Conservation (phyloP, 768 basidiomycete species). For the Leucogyrophana mollusca region DNA sequence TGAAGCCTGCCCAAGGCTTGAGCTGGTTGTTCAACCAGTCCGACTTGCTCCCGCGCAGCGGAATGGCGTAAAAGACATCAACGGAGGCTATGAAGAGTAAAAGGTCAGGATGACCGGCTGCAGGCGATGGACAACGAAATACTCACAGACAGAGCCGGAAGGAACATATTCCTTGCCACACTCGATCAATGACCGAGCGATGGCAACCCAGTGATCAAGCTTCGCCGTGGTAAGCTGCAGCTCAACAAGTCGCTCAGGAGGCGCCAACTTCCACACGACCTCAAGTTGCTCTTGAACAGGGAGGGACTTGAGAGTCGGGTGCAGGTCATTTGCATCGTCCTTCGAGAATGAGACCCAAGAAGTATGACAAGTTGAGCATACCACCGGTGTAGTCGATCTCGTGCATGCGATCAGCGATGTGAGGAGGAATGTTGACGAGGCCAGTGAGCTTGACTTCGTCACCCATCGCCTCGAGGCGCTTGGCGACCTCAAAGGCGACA, state of each 20-base stretch:
- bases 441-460: constrained; percentile 39
- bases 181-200: constrained; percentile 19
- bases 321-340: constrained; percentile 15
- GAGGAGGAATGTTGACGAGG: constrained; percentile 41
- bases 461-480: constrained; percentile 33
- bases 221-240: constrained; percentile 20
- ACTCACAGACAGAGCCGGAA: constrained; percentile 18
- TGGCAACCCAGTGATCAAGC: constrained; percentile 21
- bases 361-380: constrained; percentile 38
- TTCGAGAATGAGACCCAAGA: constrained; percentile 33
- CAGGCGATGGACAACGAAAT: neutral
- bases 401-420: constrained; percentile 40
- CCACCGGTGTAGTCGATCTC: constrained; percentile 40
- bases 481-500: constrained; percentile 42
- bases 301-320: constrained; percentile 11
- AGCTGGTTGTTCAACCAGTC: constrained; percentile 21
- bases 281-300: constrained; percentile 19
- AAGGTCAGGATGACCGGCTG: neutral
- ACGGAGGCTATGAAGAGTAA: constrained; percentile 4
- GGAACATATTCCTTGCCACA: constrained; percentile 18
- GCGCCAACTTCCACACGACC: constrained; percentile 14
- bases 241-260: constrained; percentile 18
- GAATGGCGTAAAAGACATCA: constrained; percentile 18
- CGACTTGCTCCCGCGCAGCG: constrained; percentile 14
- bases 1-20: constrained; percentile 16